Base-by-base conservation (phyloP, 1,284 basidiomycete species). In the Ustilago nuda region DNA sequence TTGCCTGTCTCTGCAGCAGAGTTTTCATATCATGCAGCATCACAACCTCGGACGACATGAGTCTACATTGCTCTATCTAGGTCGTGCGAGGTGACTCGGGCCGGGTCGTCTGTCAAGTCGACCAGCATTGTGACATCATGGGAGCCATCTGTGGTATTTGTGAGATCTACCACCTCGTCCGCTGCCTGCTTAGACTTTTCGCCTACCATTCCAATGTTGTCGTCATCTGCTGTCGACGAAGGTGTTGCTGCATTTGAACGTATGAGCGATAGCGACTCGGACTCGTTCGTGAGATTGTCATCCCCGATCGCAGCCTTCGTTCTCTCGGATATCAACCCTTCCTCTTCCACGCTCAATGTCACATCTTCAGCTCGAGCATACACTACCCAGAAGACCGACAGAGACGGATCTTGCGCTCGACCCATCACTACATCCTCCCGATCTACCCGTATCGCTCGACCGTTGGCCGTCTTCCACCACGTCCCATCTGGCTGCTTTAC, bases 241-340 rank as follows among this genome's bases (percentile, higher is more conserved):
- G 66, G 67, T n/a, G 63, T 70, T 8, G 67, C 66, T 8, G 67
- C 72, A 64, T 72, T 69, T 13, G 75, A 77, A 13, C 57, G 36
- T 43, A 72, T 72, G 57, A 78, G 45, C 30, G 71, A 78, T 3
- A 78, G 58, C 67, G 74, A 50, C 61, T 78, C 75, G 2, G 71
- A 74, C 54, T 78, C 68, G 45, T 74, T 61, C 27, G 71, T 78
- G 55, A 78, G 37, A 43, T 78, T 78, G 61, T 78, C 75, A 23
- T 78, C 71, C 12, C 52, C 58, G n/a, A 78, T 55, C 13, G 59
- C 75, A 3, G 56, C 61, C 46, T 61, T 62, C 36, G 63, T 45
- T 30, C 37, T 15, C 30, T 78, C 75, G 2, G 58, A 35, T 8
- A 73, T 57, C 45, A 70, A 56, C 33, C 11, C 39, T 15, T 68